A percentile compares a stretch with the other conserved stretches of the same genome.
These are phyloP conservation scores for Isoetes taiwanensis DNA, from an alignment of 75 land plant species.

Conservation along the genomic window DNA sequence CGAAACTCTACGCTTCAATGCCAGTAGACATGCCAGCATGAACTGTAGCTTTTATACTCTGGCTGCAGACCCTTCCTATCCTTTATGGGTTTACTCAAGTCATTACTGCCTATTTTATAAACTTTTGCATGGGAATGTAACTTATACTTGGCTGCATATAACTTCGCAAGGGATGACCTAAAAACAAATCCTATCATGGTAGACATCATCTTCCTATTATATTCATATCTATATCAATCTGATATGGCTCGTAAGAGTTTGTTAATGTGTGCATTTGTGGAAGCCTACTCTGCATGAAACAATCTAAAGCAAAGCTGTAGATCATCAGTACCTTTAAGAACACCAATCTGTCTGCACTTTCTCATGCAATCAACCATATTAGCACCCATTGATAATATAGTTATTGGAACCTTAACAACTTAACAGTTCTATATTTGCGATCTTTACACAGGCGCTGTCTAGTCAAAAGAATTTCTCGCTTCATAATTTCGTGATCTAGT, in stretches of 20 bases:
- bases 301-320: constrained; percentile 78
- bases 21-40: constrained; percentile 56
- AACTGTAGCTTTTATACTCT: constrained; percentile 40
- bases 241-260: constrained; percentile 47
- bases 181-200: constrained; percentile 54
- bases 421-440: constrained; percentile 55
- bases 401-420: constrained; percentile 60
- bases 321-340: constrained; percentile 48
- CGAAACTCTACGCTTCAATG: constrained; percentile 47
- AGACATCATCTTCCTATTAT: constrained; percentile 54
- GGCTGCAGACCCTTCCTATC: constrained; percentile 63
- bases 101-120: constrained; percentile 51
- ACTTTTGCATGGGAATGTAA: constrained; percentile 67
- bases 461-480: constrained; percentile 48
- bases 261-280: constrained; percentile 74
- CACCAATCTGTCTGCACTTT: constrained; percentile 43
- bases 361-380: constrained; percentile 54
- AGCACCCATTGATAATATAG: constrained; percentile 53
- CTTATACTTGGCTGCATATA: constrained; percentile 80
- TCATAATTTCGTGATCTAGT: constrained; percentile 55
- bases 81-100: constrained; percentile 53
- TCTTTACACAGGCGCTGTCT: constrained; percentile 53
- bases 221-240: constrained; percentile 67
- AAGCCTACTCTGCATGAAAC: constrained; percentile 71
- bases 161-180: constrained; percentile 62